Percentiles rank a stretch among this genome's conserved stretches.
phyloP scores from a whole-genome alignment of 192 early-diverging fungal species.

The Coemansia sp. region DNA sequence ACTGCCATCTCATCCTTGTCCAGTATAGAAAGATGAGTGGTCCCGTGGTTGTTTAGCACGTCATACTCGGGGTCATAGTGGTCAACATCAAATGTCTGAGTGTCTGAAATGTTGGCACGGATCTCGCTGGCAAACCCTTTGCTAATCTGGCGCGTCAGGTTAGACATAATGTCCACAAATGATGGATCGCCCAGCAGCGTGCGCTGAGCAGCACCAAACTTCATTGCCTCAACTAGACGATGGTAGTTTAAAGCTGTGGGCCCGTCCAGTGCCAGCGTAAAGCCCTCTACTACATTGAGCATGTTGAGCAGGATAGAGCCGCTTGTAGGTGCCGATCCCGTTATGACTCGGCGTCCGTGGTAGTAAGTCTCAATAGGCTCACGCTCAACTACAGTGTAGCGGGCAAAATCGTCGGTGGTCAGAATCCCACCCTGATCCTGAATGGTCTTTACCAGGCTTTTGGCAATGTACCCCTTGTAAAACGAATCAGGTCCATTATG shows the following conservation, averaged over 20 bases:
- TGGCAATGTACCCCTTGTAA: conserved; percentile 64
- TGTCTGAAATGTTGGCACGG: conserved; percentile 72
- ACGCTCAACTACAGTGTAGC: conserved; percentile 63
- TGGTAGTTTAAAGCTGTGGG: conserved; percentile 68
- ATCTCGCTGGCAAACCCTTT: conserved; percentile 68
- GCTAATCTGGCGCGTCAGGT: conserved; percentile 60
- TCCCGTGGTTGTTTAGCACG: conserved; percentile 77
- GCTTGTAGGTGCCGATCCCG: conserved; percentile 72
- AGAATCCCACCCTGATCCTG: conserved; percentile 71
- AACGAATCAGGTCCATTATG: conserved; percentile 60
- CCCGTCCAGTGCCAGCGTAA: conserved; percentile 60
- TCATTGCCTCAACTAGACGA: conserved; percentile 82
- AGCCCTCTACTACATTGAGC: conserved; percentile 86
- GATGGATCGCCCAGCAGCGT: conserved; percentile 80
- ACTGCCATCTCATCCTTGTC: conserved; percentile 73
- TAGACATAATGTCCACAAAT: conserved; percentile 48
- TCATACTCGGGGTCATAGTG: conserved; percentile 85
- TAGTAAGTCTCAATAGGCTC: conserved; percentile 66
- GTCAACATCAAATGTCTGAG: conserved; percentile 60
- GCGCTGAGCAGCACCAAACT: conserved; percentile 81
- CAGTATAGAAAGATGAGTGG: conserved; percentile 85
- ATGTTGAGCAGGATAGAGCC: conserved; percentile 80
- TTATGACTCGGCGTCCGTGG: conserved; percentile 72
- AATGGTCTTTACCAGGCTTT: conserved; percentile 64
- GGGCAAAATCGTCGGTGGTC: conserved; percentile 67